Evolutionary conservation across 2,329 filamentous ascomycete species (phyloP), one percentile per base, ranked within the genome.

Genomic region (Fusarium sulawesiense): DNA sequence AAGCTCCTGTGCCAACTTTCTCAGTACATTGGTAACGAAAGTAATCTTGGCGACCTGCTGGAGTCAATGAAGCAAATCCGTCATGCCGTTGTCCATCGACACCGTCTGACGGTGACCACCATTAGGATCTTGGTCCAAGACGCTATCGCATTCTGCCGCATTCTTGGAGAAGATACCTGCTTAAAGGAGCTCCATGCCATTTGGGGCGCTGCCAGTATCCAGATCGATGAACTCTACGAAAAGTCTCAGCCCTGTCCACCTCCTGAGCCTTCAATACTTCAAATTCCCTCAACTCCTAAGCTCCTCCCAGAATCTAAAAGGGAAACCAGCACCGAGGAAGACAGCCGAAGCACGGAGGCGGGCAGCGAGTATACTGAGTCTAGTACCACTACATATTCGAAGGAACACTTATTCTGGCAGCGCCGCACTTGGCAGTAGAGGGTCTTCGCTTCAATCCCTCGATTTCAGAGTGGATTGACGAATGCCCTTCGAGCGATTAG

Each of bases 81-180:
- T 2, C 42, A 70, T 7, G 6, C 27, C 11, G 54, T 53, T n/a
- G 66, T 70, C 10, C 67, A 70, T 12, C 56, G 66, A 3, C 14
- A 46, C 1, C 25, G 9, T 7, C n/a, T 29, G 11, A 40, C 18
- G 7, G 20, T n/a, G 9, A 41, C 4, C 7, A 29, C 4, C 10
- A 63, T 8, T 29, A 6, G 1, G 29, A 29, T 6, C 11, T 2
- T 29, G 1, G 11, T 29, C 11, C 11, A 29, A 7, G 40, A 70
- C 8, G 66, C 61, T 1, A 20, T 48, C 3, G 29, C 12, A 1
- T 18, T 70, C 6, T 57, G 56, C 18, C n/a, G n/a, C 10, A 18
- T 62, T n/a, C n/a, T n/a, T n/a, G n/a, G n/a, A 9, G 25, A 27
- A 10, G 3, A 1, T 13, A 7, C 29, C 29, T 29, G 5, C 11